These are phyloP conservation scores for Alternaria hordeiaustralica DNA, from an alignment of 2,329 filamentous ascomycete species.

Conservation along the genomic window DNA sequence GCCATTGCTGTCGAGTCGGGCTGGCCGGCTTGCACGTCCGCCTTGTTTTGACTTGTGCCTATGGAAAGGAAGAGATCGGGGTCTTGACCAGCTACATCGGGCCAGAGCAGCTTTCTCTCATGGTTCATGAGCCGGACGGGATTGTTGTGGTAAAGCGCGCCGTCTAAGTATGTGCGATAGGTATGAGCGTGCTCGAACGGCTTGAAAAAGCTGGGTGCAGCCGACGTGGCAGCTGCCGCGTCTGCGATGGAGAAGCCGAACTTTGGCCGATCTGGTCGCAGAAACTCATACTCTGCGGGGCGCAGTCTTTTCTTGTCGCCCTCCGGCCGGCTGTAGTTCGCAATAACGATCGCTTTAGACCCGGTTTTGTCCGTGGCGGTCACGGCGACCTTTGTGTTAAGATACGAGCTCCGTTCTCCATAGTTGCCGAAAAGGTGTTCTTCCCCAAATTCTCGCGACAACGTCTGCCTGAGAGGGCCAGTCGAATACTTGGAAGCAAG, in stretches of 20 bases:
- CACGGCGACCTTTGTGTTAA: neutral
- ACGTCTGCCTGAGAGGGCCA: neutral
- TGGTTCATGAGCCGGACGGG: slow-evolving; percentile 54
- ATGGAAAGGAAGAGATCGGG: slow-evolving; percentile 22
- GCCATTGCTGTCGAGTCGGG: neutral
- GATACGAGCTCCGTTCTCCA: neutral
- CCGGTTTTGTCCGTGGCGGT: neutral
- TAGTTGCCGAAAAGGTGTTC: slow-evolving; percentile 24
- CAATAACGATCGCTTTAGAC: slow-evolving; percentile 26
- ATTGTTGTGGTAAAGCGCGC: slow-evolving; percentile 55
- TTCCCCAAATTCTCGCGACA: neutral
- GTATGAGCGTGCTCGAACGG: slow-evolving; percentile 53
- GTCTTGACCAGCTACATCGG: slow-evolving; percentile 21
- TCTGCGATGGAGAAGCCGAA: neutral
- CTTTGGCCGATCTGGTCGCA: neutral
- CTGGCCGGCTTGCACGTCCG: neutral
- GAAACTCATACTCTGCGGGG: neutral
- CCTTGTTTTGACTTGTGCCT: slow-evolving; percentile 4
- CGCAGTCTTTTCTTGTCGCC: slow-evolving; percentile 20
- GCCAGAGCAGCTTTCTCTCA: slow-evolving; percentile 48
- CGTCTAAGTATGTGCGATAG: slow-evolving; percentile 54
- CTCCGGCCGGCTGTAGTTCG: slow-evolving; percentile 10
- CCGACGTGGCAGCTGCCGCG: slow-evolving; percentile 53
- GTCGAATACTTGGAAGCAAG: neutral
- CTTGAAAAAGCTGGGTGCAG: slow-evolving; percentile 55